A percentile compares a stretch with the other conserved stretches of the same genome.
These are phyloP conservation scores for Aspergillus conjunctus DNA, from an alignment of 495 filamentous ascomycete genomes.

Conservation along the genomic window DNA sequence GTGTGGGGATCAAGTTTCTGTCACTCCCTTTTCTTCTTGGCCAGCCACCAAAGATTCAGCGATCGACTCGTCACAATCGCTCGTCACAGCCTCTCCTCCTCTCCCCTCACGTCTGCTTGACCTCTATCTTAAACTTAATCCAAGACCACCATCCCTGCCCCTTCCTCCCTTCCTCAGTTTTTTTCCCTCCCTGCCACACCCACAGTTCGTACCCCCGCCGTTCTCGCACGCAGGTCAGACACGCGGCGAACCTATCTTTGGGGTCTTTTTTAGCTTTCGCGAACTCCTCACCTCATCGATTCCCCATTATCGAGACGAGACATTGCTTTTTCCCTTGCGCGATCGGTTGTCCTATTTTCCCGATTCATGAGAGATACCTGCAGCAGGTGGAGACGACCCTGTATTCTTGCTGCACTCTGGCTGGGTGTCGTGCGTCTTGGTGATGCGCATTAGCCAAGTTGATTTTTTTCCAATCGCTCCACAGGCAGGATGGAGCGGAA, in stretches of 20 bases:
- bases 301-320: conserved; percentile 16
- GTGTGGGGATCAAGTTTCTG: conserved; percentile 21
- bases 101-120: conserved; percentile 21
- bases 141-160: neutral
- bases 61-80: conserved; percentile 39
- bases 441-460: conserved; percentile 28
- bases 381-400: conserved; percentile 22
- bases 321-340: conserved; percentile 26
- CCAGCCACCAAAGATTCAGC: conserved; percentile 15
- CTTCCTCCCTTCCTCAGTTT: conserved; percentile 7
- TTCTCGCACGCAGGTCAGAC: conserved; percentile 12
- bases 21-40: conserved; percentile 27
- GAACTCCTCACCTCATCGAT: conserved; percentile 21
- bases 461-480: conserved; percentile 8
- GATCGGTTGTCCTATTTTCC: conserved; percentile 20
- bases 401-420: conserved; percentile 24
- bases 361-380: conserved; percentile 17
- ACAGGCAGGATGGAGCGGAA: conserved; percentile 36
- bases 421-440: conserved; percentile 33
- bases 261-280: conserved; percentile 11
- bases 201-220: conserved; percentile 13
- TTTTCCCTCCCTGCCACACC: conserved; percentile 10
- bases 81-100: conserved; percentile 24
- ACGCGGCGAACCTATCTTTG: conserved; percentile 20
- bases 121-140: conserved; percentile 9